Conservation (phyloP, 2,329 filamentous ascomycete species). For the Cladosporium colombiae region DNA sequence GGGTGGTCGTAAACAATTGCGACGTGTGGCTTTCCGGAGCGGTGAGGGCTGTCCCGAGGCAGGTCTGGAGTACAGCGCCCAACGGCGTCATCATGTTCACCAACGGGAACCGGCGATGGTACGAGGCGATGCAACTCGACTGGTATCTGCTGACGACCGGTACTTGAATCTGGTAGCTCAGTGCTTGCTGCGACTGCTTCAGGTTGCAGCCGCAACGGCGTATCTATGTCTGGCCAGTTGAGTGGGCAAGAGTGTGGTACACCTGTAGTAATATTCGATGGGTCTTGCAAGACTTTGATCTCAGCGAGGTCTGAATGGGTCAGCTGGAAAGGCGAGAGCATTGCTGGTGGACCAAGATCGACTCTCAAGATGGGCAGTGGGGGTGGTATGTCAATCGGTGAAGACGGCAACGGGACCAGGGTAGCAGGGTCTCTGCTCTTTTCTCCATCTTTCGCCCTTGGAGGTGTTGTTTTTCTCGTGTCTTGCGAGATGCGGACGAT, state of each 20-base stretch:
- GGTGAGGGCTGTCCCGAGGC: background rate
- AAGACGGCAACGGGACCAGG: slow-evolving; percentile 18
- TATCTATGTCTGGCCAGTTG: background rate
- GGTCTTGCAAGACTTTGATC: slow-evolving; percentile 8
- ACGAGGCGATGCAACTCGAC: background rate
- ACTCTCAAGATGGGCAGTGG: slow-evolving; percentile 27
- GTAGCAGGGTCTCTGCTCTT: background rate
- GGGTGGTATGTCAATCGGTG: slow-evolving; percentile 29
- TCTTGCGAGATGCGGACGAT: slow-evolving; percentile 9
- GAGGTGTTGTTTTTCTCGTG: background rate
- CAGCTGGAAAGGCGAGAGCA: slow-evolving; percentile 22
- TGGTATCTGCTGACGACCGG: background rate
- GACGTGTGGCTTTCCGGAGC: background rate
- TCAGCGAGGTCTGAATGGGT: slow-evolving; percentile 4
- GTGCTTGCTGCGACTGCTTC: background rate
- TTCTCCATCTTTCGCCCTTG: background rate
- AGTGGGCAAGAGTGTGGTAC: background rate
- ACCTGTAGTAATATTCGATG: slow-evolving; percentile 7
- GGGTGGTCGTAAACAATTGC: background rate
- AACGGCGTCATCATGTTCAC: background rate
- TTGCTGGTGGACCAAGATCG: slow-evolving; percentile 27
- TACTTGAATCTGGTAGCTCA: background rate
- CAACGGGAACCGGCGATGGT: background rate
- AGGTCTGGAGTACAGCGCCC: background rate
- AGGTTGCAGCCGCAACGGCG: background rate